These are phyloP conservation scores for Macrolepiota albuminosa DNA, from an alignment of 768 basidiomycete genomes.

Conservation along the genomic window DNA sequence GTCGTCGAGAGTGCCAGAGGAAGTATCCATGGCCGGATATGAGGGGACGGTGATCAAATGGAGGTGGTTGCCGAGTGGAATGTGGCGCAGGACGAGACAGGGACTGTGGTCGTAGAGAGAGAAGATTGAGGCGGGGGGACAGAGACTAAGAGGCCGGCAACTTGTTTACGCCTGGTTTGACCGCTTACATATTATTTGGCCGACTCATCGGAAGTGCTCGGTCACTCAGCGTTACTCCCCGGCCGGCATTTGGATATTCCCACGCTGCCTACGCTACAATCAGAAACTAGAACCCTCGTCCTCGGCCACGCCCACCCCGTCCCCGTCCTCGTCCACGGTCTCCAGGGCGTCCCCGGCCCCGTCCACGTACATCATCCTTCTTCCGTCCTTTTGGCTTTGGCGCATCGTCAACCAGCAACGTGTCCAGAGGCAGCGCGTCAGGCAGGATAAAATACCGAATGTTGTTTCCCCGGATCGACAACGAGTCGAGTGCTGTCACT, in stretches of 20 bases:
- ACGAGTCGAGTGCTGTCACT: constrained; percentile 77
- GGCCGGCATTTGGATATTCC: constrained; percentile 1
- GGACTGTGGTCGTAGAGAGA: constrained; percentile 8
- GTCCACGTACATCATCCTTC: constrained; percentile 77
- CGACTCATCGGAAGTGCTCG: constrained; percentile 19
- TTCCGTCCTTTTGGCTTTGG: constrained; percentile 93
- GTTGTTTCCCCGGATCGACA: constrained; percentile 96
- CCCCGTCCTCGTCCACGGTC: constrained; percentile 52
- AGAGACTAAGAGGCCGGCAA: constrained; percentile 21
- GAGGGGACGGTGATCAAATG: constrained; percentile 38
- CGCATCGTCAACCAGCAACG: constrained; percentile 94
- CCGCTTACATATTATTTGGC: constrained; percentile 26
- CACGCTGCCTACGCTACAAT: constrained; percentile 1
- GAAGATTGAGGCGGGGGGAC: constrained; percentile 10
- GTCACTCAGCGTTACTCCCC: constrained; percentile 11
- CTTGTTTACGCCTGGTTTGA: constrained; percentile 31
- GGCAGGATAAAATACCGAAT: constrained; percentile 97
- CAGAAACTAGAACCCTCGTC: constrained; percentile 21
- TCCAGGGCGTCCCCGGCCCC: constrained; percentile 48
- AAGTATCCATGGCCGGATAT: constrained; percentile 36
- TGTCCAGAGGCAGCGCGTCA: constrained; percentile 93
- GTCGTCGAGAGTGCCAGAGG: constrained; percentile 29
- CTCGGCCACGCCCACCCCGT: constrained; percentile 37
- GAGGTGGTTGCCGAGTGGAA: constrained; percentile 10
- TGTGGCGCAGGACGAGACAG: neutral